phyloP scores from a whole-genome alignment of 2,329 filamentous ascomycete genomes.

The Pseudopithomyces chartarum region DNA sequence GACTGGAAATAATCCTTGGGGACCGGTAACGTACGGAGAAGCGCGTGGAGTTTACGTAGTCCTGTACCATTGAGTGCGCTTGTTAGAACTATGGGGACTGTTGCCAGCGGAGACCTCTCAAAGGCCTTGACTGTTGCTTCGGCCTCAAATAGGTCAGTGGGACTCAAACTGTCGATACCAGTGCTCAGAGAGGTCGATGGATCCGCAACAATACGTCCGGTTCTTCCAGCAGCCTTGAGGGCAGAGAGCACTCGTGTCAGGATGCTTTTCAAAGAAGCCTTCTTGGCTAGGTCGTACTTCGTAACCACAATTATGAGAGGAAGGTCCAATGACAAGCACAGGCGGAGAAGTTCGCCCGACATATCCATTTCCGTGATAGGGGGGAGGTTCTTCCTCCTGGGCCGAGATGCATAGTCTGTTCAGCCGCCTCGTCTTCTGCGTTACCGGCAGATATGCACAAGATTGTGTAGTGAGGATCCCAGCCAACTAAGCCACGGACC shows the following conservation, averaged over 20 bases:
- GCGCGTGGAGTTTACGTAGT: conserved; percentile 78
- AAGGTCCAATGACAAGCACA: conserved; percentile 80
- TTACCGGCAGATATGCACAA: conserved; percentile 86
- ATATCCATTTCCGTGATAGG: conserved; percentile 68
- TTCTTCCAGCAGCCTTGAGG: conserved; percentile 75
- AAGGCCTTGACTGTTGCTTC: conserved; percentile 60
- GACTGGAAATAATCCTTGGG: conserved; percentile 49
- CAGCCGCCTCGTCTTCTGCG: conserved; percentile 55
- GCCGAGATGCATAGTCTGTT: conserved; percentile 53
- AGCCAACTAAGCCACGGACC: conserved; percentile 86
- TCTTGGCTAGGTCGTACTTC: conserved; percentile 86
- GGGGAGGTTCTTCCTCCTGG: conserved; percentile 59
- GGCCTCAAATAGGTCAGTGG: conserved; percentile 63
- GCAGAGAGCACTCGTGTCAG: conserved; percentile 75
- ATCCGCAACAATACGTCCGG: conserved; percentile 69
- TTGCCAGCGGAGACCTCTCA: conserved; percentile 48
- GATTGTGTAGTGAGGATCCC: conserved; percentile 92
- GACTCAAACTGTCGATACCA: conserved; percentile 60
- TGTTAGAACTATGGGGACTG: conserved; percentile 85
- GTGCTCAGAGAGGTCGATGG: conserved; percentile 38
- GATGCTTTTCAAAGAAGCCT: conserved; percentile 66
- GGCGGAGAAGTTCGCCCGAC: conserved; percentile 77
- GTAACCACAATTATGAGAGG: conserved; percentile 85
- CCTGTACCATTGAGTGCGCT: conserved; percentile 86
- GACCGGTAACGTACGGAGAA: conserved; percentile 77